Percentiles rank a stretch among this genome's conserved stretches.
Evolutionary conservation across 805 yeast genomes (phyloP).

Genomic region (Soucietia sequanensis): DNA sequence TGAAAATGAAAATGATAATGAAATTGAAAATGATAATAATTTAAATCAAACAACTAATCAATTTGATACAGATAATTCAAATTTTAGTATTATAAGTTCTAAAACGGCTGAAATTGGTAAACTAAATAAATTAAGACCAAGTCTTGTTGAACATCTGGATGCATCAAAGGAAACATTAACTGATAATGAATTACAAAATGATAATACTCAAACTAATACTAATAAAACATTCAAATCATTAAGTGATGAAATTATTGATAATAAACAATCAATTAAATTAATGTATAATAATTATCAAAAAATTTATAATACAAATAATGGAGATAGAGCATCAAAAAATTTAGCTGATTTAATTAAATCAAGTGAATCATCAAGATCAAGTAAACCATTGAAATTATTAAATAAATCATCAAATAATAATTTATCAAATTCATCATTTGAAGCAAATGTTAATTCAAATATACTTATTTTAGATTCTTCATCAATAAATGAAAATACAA

Average conservation of each 20-base stretch:
- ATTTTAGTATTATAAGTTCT: slow-evolving; percentile 26
- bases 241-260: slow-evolving; percentile 4
- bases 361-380: too few relatives aligned
- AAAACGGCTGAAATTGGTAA: slow-evolving; percentile 29
- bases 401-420: too few relatives aligned
- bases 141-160: slow-evolving; percentile 16
- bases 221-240: slow-evolving; percentile 1
- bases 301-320: slow-evolving; percentile 4
- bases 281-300: slow-evolving; percentile 25
- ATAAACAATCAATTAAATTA: slow-evolving; percentile 21
- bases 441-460: slow-evolving; percentile 8
- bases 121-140: slow-evolving; percentile 21
- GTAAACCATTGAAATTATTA: too few relatives aligned
- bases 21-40: background rate
- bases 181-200: slow-evolving; percentile 7
- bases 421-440: too few relatives aligned
- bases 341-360: too few relatives aligned
- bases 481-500: slow-evolving; percentile 16
- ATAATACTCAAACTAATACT: background rate
- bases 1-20: background rate
- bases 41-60: slow-evolving; percentile 2
- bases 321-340: slow-evolving; percentile 1
- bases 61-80: slow-evolving; percentile 21
- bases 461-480: slow-evolving; percentile 22
- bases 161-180: slow-evolving; percentile 28